phyloP scores from a whole-genome alignment of 2,329 filamentous ascomycete species.

The Aureobasidium mangrovei region DNA sequence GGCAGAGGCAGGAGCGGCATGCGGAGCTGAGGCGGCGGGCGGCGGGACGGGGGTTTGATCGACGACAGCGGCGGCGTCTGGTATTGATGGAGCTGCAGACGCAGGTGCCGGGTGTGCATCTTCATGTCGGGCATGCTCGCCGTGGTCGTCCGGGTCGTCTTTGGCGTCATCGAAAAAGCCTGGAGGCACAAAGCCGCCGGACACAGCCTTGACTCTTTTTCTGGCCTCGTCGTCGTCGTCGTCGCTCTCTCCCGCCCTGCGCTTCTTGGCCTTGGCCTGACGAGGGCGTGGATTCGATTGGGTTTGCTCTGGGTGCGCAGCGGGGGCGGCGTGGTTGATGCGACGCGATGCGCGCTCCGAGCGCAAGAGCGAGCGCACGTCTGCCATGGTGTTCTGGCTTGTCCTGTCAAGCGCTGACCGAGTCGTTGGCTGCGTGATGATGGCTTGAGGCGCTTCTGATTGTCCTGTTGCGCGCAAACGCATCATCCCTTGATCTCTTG shows the following conservation, averaged over 20 bases:
- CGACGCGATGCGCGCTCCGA: constrained; percentile 67
- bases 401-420: not conserved
- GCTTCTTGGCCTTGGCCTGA: constrained; percentile 38
- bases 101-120: not conserved
- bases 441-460: too few species aligned
- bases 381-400: constrained; percentile 49
- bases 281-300: constrained; percentile 20
- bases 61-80: constrained; percentile 12
- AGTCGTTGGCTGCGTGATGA: not conserved
- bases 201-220: constrained; percentile 14
- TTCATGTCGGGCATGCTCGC: not conserved
- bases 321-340: constrained; percentile 47
- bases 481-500: too few species aligned
- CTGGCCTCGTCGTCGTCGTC: constrained; percentile 19
- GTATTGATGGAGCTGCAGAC: constrained; percentile 1
- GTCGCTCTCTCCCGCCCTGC: constrained; percentile 35
- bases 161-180: constrained; percentile 27
- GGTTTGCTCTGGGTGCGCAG: constrained; percentile 30
- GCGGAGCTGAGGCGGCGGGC: not conserved
- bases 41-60: not conserved
- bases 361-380: constrained; percentile 70
- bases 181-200: constrained; percentile 11
- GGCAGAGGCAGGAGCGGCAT: not conserved
- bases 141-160: not conserved
- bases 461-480: too few species aligned